Base-by-base conservation (phyloP, 768 basidiomycete species). In the Dacryopinax spathularia region DNA sequence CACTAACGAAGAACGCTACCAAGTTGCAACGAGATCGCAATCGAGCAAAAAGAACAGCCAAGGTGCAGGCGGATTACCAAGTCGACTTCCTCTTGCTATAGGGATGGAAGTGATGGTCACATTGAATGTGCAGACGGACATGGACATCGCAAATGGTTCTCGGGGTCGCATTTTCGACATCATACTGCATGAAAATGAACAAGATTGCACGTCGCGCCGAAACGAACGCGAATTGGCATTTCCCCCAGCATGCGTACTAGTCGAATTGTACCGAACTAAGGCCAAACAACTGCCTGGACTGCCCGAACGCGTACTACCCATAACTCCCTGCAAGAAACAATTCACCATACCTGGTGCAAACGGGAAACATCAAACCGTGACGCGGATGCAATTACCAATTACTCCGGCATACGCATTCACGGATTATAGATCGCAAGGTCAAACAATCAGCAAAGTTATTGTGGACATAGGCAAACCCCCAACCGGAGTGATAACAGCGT, bases 351-450 rank as follows among this genome's bases (percentile, higher is more conserved):
- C 60, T 31, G 60, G 72, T 16, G 15, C 4, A 10, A 37, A 22
- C 3, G 5, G 34, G 34, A 27, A 69, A n/a, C 34, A 27, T 18
- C 63, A 65, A 61, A 39, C 22, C 59, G 31, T 31, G 18, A 63
- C 39, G 41, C 29, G 18, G 68, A 62, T 60, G 1, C 76, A 78
- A 62, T 72, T 69, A 34, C 70, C 75, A 1, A 65, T 77, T 1
- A 76, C 76, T 3, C 63, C 70, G 0, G 77, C 76, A 27, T 79
- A 77, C 61, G 73, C 75, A 1, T 79, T 80, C 67, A 78, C 76
- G 0, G 77, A 78, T 65, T 79, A 78, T 63, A 59, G 71, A 31
- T 67, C 74, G 2, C 78, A 80, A 66, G 79, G 78, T 0, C 78
- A 80, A 64, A 80, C 77, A 0, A 70, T 80, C 5, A 15, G 18